Percentiles rank a stretch among this genome's conserved stretches.
phyloP scores from a whole-genome alignment of 2,329 filamentous ascomycete species.

The Lasiodiplodia citricola region DNA sequence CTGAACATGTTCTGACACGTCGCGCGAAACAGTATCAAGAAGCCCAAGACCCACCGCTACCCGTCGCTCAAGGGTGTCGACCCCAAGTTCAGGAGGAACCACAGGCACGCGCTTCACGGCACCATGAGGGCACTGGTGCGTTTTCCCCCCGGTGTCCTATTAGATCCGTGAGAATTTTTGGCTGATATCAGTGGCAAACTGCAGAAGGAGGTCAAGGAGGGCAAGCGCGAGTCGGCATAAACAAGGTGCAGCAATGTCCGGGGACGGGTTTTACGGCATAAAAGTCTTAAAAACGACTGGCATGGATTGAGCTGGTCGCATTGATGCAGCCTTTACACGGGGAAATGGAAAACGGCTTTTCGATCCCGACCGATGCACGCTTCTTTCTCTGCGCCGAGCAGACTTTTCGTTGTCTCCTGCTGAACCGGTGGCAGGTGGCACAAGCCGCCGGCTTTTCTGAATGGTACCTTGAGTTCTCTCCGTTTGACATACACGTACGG shows the following conservation, averaged over 20 bases:
- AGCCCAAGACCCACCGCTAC: constrained; percentile 99
- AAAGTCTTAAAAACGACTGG: constrained; percentile 25
- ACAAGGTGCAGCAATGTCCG: constrained; percentile 33
- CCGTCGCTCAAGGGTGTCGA: constrained; percentile 98
- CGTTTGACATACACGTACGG: constrained; percentile 41
- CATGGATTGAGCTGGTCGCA: constrained; percentile 25
- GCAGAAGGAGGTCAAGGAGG: constrained; percentile 97
- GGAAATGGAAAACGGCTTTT: constrained; percentile 27
- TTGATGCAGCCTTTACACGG: constrained; percentile 22
- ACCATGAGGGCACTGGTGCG: constrained; percentile 97
- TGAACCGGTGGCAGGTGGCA: neutral
- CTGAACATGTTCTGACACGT: constrained; percentile 4
- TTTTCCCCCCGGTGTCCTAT: constrained; percentile 34
- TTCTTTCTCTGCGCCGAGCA: constrained; percentile 5
- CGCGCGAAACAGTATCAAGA: constrained; percentile 82
- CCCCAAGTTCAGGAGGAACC: constrained; percentile 99
- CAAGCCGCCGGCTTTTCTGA: neutral
- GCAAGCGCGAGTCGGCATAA: constrained; percentile 88
- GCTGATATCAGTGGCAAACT: constrained; percentile 26
- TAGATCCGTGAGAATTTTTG: neutral
- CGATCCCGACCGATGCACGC: constrained; percentile 18
- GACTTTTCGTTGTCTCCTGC: neutral
- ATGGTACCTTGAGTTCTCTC: neutral
- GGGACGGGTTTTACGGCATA: constrained; percentile 26
- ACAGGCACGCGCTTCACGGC: constrained; percentile 99